phyloP scores from a whole-genome alignment of 1,139 yeast species.

The Arxiozyma heterogenica region DNA sequence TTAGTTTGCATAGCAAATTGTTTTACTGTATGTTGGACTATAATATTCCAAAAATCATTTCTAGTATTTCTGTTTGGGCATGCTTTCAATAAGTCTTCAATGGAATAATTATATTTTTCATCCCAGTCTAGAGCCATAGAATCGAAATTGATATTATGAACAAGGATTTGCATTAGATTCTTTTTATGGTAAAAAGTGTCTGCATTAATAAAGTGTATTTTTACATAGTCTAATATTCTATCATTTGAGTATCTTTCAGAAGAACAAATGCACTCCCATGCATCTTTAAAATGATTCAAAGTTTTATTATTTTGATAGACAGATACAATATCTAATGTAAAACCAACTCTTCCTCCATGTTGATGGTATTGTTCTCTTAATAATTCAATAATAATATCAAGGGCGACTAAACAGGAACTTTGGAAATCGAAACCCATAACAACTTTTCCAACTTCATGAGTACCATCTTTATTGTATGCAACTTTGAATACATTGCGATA shows the following conservation, averaged over 20 bases:
- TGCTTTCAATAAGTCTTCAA: slow-evolving; percentile 15
- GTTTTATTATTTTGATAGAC: slow-evolving; percentile 14
- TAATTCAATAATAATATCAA: slow-evolving; percentile 57
- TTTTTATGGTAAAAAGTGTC: slow-evolving; percentile 29
- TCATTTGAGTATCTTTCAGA: slow-evolving; percentile 17
- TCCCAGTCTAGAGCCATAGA: slow-evolving; percentile 8
- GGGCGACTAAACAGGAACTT: slow-evolving; percentile 51
- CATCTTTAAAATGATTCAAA: slow-evolving; percentile 14
- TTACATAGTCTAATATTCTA: slow-evolving; percentile 19
- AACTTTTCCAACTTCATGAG: slow-evolving; percentile 15
- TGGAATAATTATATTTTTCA: slow-evolving; percentile 1
- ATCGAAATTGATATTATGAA: slow-evolving; percentile 13
- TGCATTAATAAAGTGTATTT: slow-evolving; percentile 35
- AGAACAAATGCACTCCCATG: slow-evolving; percentile 16
- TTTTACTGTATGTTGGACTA: slow-evolving; percentile 42
- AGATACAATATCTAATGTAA: slow-evolving; percentile 46
- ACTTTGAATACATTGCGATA: slow-evolving; percentile 55
- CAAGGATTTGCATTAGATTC: slow-evolving; percentile 10
- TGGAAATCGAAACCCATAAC: slow-evolving; percentile 39
- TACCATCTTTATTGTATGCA: slow-evolving; percentile 27
- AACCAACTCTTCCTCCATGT: slow-evolving; percentile 63
- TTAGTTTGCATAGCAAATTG: slow-evolving; percentile 39
- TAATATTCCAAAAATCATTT: slow-evolving; percentile 49
- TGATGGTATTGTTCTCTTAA: slow-evolving; percentile 50
- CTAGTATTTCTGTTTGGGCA: slow-evolving; percentile 47